phyloP scores from a whole-genome alignment of 352 stramenopile species.

The Phytophthora meadii region DNA sequence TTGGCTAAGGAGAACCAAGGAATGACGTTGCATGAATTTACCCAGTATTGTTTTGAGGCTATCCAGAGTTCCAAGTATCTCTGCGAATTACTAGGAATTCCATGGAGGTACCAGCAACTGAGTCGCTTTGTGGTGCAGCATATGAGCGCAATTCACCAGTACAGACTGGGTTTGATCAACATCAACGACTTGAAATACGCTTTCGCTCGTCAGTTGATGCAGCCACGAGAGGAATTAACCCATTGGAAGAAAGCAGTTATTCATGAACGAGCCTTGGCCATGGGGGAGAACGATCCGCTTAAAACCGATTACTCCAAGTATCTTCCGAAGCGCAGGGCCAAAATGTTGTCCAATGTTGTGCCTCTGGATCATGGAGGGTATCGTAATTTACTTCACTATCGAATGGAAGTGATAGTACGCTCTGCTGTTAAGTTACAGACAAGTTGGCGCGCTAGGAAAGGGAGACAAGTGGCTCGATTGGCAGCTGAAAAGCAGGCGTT shows the following conservation, averaged over 20 bases:
- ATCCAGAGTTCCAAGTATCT: conserved; percentile 78
- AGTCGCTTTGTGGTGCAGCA: conserved; percentile 86
- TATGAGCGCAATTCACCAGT: conserved; percentile 88
- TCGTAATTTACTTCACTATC: conserved; percentile 84
- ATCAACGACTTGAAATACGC: conserved; percentile 90
- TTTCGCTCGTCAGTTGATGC: conserved; percentile 59
- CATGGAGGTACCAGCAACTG: conserved; percentile 83
- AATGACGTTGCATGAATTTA: conserved; percentile 88
- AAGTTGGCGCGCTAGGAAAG: conserved; percentile 77
- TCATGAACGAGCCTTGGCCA: conserved; percentile 89
- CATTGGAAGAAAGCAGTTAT: conserved; percentile 76
- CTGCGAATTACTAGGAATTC: conserved; percentile 59
- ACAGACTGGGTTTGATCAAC: conserved; percentile 88
- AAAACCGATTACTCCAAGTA: conserved; percentile 95
- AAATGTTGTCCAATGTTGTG: conserved; percentile 86
- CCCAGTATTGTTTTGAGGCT: conserved; percentile 55
- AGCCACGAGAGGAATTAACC: conserved; percentile 63
- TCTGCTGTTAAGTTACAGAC: conserved; percentile 88
- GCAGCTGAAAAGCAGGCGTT: conserved; percentile 91
- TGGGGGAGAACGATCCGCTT: conserved; percentile 92
- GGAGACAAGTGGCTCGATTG: conserved; percentile 68
- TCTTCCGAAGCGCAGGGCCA: conserved; percentile 68
- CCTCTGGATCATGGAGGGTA: conserved; percentile 90
- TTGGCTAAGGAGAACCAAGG: conserved; percentile 18
- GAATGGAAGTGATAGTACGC: conserved; percentile 68